These are phyloP conservation scores for Colletotrichum orbiculare DNA, from an alignment of 2,329 filamentous ascomycete genomes.

Conservation along the genomic window DNA sequence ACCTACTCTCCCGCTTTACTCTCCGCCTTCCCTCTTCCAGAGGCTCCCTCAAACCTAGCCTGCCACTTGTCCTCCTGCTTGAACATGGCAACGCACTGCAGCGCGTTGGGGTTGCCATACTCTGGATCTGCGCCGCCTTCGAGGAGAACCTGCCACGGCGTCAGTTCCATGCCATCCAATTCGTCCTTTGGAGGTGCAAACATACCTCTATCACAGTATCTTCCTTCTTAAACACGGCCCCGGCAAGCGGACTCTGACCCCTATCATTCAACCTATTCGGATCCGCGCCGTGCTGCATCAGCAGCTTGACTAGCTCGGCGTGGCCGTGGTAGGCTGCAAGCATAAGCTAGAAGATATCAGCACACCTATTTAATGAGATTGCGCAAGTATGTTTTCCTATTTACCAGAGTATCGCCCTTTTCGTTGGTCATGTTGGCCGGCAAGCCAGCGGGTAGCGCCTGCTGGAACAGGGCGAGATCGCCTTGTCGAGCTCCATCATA, in stretches of 20 bases:
- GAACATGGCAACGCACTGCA: slow-evolving; percentile 62
- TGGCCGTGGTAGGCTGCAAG: slow-evolving; percentile 78
- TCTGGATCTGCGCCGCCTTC: slow-evolving; percentile 66
- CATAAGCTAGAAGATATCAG: slow-evolving; percentile 66
- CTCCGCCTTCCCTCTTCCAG: slow-evolving; percentile 57
- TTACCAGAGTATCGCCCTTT: slow-evolving; percentile 76
- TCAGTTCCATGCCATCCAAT: not conserved
- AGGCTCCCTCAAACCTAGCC: slow-evolving; percentile 59
- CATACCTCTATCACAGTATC: slow-evolving; percentile 69
- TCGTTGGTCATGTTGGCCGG: slow-evolving; percentile 78
- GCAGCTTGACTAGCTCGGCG: slow-evolving; percentile 66
- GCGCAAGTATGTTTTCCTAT: slow-evolving; percentile 30
- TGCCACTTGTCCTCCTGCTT: slow-evolving; percentile 63
- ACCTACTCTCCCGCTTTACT: not conserved
- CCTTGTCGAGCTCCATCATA: slow-evolving; percentile 75
- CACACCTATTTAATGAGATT: too few relatives aligned
- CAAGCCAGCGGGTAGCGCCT: slow-evolving; percentile 73
- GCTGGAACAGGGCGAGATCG: slow-evolving; percentile 65
- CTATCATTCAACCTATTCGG: slow-evolving; percentile 75
- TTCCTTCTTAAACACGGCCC: slow-evolving; percentile 79
- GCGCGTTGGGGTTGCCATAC: slow-evolving; percentile 60
- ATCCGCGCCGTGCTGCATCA: slow-evolving; percentile 72
- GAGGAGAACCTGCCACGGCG: slow-evolving; percentile 52
- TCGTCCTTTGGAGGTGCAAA: not conserved
- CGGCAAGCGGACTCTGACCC: slow-evolving; percentile 76